Base-by-base conservation (phyloP, 116 monocot species). In the Thalassia testudinum region DNA sequence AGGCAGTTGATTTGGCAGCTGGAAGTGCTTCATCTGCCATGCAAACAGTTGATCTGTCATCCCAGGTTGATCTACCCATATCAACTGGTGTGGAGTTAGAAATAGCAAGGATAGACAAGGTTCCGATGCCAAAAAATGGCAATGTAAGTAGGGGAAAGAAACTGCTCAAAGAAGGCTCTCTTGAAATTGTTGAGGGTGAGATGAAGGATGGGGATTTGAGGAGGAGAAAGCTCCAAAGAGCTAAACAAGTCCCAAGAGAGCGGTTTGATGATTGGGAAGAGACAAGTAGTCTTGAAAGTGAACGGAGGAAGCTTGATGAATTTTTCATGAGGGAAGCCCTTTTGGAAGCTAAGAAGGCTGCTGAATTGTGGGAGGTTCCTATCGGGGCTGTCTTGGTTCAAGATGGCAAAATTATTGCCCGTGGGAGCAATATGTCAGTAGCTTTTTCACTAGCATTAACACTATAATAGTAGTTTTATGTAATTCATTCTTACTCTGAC, bases 321-420 rank as follows among this genome's bases (percentile, higher is more conserved):
- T 66, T 78, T 49, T 92, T 83, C 67, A 92, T 92, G 92, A 86
- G 67, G 66, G 92, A 92, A 68, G 92, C 92, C 57, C 76, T 92
- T 21, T 47, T 68, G 42, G 92, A 92, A 66, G 92, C 92, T 56
- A 79, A 71, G 75, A 82, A 79, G 49, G 92, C 77, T 54, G 77
- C 83, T 49, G 92, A 86, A 62, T 49, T 58, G 27, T 92, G 92
- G 92, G 92, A 92, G 67, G 92, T 92, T 14, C 92, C 92, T 16
- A 80, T 92, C 66, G 92, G 92, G 27, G 92, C 92, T 38, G 83
- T 92, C 34, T 55, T 92, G 27, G 92, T 92, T 25, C 80, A 80
- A 49, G 72, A 92, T 65, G 87, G 92, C 44, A 83, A 80, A 38
- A 69, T 92, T 42, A 77, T 92, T 71, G 92, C 92, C 40, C 79